Percentiles rank a stretch among this genome's conserved stretches.
These are phyloP conservation scores for Posidonia australis DNA, from an alignment of 106 monocot species.

Conservation along the genomic window DNA sequence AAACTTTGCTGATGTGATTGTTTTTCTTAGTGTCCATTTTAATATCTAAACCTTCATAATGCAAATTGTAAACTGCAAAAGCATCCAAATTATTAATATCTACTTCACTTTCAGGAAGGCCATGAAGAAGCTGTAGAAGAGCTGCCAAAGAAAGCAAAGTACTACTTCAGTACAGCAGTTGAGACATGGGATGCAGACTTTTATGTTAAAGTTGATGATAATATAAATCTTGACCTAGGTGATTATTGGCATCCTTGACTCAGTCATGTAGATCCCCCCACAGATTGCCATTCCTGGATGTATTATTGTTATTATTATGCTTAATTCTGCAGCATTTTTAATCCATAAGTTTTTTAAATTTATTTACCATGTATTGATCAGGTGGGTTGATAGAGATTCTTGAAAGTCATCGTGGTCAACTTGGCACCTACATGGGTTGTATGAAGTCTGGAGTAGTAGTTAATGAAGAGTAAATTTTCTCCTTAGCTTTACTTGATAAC, in stretches of 20 bases:
- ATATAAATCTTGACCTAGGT: conserved; percentile 81
- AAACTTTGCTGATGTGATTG: not conserved
- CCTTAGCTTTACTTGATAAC: not conserved
- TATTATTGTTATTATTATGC: conserved; percentile 1
- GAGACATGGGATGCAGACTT: conserved; percentile 97
- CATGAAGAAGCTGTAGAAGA: conserved; percentile 95
- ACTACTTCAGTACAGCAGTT: conserved; percentile 82
- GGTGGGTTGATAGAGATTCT: conserved; percentile 86
- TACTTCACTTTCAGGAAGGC: conserved; percentile 42
- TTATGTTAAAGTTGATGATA: conserved; percentile 96
- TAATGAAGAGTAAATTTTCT: conserved; percentile 67
- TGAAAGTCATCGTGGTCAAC: conserved; percentile 50
- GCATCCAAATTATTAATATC: not conserved
- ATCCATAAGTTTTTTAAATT: too few relatives aligned
- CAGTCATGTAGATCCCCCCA: not conserved
- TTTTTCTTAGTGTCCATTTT: not conserved
- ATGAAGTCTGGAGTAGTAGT: conserved; percentile 95
- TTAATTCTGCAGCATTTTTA: too few relatives aligned
- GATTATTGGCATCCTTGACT: not conserved
- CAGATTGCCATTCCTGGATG: not conserved
- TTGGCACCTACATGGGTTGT: conserved; percentile 83
- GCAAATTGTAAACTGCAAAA: not conserved
- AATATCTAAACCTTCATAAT: not conserved
- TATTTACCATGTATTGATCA: conserved; percentile 7
- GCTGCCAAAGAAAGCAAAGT: conserved; percentile 85